Evolutionary conservation across 345 rosid genomes (phyloP).

Genomic region (Aquilaria yunnanensis): DNA sequence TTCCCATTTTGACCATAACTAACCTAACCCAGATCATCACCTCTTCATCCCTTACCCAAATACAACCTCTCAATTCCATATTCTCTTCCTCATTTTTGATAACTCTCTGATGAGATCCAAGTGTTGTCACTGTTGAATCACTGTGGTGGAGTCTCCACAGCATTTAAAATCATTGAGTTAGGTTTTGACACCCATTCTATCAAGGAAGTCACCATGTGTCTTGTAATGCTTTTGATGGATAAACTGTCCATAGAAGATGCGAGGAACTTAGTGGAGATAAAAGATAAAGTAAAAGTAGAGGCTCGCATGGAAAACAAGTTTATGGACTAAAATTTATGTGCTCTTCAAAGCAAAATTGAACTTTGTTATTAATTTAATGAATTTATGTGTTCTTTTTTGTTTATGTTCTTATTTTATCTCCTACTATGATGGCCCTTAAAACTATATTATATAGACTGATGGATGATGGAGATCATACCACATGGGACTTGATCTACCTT

Average conservation of each 20-base stretch:
- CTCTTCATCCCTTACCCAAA: slow-evolving; percentile 14
- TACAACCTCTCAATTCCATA: slow-evolving; percentile 16
- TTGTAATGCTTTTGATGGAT: slow-evolving; percentile 31
- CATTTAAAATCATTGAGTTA: slow-evolving; percentile 64
- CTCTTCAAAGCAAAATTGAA: too few species aligned
- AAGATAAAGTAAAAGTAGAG: too few species aligned
- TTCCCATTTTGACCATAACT: slow-evolving; percentile 7
- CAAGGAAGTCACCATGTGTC: slow-evolving; percentile 21
- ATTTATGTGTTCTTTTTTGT: too few species aligned
- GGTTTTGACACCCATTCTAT: slow-evolving; percentile 48
- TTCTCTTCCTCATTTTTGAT: slow-evolving; percentile 24
- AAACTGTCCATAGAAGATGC: slow-evolving; percentile 14
- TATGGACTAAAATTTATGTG: background rate
- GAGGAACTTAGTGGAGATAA: background rate
- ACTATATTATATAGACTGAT: too few species aligned
- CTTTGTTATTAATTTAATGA: too few species aligned
- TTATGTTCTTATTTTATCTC: too few species aligned
- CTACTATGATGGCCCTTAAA: too few species aligned
- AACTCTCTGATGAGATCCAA: slow-evolving; percentile 32
- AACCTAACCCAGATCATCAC: slow-evolving; percentile 5
- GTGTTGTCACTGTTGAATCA: slow-evolving; percentile 19
- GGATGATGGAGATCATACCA: too few species aligned
- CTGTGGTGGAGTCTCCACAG: slow-evolving; percentile 19
- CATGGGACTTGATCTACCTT: too few species aligned
- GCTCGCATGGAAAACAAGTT: slow-evolving; percentile 3